Conservation (phyloP, 345 rosid genomes). For the Orychophragmus violaceus region DNA sequence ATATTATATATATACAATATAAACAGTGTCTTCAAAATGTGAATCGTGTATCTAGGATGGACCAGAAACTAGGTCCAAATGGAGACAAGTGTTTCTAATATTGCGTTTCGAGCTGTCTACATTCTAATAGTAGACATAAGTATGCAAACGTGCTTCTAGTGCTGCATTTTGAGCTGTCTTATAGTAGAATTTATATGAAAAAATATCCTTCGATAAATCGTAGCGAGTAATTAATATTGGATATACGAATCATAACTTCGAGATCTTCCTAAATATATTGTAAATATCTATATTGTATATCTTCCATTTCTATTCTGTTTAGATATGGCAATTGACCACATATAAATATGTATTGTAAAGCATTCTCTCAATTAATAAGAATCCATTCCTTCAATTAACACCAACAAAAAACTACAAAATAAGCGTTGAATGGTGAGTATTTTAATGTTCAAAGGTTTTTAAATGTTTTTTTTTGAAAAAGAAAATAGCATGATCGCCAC, state of each 20-base stretch:
- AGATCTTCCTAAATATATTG: too few species aligned
- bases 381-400: too few species aligned
- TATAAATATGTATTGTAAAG: too few species aligned
- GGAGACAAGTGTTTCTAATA: not conserved
- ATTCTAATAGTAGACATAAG: not conserved
- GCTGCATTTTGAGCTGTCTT: not conserved
- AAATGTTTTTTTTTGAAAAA: not conserved
- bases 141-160: not conserved
- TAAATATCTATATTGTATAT: too few species aligned
- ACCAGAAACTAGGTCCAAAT: not conserved
- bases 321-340: too few species aligned
- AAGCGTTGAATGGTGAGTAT: not conserved
- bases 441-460: not conserved
- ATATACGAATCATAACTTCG: too few species aligned
- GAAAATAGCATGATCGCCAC: not conserved
- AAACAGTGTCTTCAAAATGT: not conserved
- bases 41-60: not conserved
- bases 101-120: slow-evolving; percentile 6
- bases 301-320: too few species aligned
- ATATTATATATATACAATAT: not conserved
- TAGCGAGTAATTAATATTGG: not conserved
- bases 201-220: not conserved
- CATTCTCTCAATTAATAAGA: too few species aligned
- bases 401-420: not conserved
- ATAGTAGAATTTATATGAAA: not conserved